Evolutionary conservation across 1,284 basidiomycete species (phyloP), one percentile per base, ranked within the genome.

Genomic region (Puccinia polysora): DNA sequence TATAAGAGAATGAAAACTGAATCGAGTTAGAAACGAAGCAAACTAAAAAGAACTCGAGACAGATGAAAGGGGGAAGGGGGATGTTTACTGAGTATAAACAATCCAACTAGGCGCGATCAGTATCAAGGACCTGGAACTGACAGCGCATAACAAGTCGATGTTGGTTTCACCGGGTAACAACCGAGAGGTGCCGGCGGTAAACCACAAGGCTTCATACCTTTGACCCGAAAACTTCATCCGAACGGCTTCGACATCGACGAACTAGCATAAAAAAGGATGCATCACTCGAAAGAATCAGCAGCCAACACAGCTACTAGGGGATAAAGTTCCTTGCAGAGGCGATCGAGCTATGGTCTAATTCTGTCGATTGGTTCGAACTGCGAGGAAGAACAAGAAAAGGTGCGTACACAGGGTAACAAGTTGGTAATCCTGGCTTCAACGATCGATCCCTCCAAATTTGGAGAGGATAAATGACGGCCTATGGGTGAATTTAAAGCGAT

Each of bases 381-480:
- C 30, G 12, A 36, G 8, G 45, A 25, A 34, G 20, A 23, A 18
- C 7, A 30, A 14, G 32, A 45, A 4, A 15, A 15, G 18, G 2
- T 0, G 81, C 86, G 78, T 80, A 91, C 90, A 75, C 88, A 89
- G 65, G 89, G 88, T 25, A 93, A 78, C 55, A 81, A 79, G 77
- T 90, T 92, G 45, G 80, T 79, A 34, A 91, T 79, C 1, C 80
- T 81, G 5, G 86, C 83, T 73, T 84, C 81, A 15, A 91, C 76
- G 60, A 82, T 83, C 45, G 84, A 84, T 0, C 88, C 88, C 78
- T 92, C 90, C 74, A 85, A 82, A 8, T 83, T 83, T 4, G 85
- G 83, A 38, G 84, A 78, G 15, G 36, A 32, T n/a, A 43, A 63
- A 10, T 20, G 23, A 45, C 79, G 80, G 0, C 86, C 86, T 62